Percentiles rank a stretch among this genome's conserved stretches.
phyloP scores from a whole-genome alignment of 2,329 filamentous ascomycete genomes.

The Cladophialophora yegresii region DNA sequence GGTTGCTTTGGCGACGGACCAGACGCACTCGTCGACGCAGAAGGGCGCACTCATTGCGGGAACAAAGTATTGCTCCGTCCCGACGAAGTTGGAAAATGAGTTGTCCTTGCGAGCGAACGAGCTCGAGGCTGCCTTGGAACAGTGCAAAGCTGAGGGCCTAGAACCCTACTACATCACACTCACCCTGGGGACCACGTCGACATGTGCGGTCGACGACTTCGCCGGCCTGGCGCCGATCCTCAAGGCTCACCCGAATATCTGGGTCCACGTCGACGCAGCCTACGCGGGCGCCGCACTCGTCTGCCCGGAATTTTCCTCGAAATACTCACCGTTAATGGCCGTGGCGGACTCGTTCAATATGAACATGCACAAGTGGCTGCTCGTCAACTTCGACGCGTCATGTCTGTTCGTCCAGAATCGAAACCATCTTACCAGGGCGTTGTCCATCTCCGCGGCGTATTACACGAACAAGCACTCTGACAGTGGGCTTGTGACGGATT shows the following conservation, averaged over 20 bases:
- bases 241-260: slow-evolving; percentile 61
- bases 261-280: slow-evolving; percentile 92
- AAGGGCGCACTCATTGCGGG: slow-evolving; percentile 87
- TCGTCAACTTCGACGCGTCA: slow-evolving; percentile 87
- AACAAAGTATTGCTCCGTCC: slow-evolving; percentile 73
- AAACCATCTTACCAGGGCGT: slow-evolving; percentile 72
- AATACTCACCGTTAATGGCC: slow-evolving; percentile 52
- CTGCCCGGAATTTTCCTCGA: slow-evolving; percentile 71
- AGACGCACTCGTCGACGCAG: slow-evolving; percentile 79
- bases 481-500: slow-evolving; percentile 83
- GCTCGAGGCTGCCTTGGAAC: slow-evolving; percentile 63
- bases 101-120: slow-evolving; percentile 69
- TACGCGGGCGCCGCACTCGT: slow-evolving; percentile 86
- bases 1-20: slow-evolving; percentile 77
- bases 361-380: slow-evolving; percentile 97
- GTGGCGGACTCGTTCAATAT: slow-evolving; percentile 78
- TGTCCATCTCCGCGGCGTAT: slow-evolving; percentile 78
- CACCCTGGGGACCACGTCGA: slow-evolving; percentile 82
- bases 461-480: slow-evolving; percentile 80
- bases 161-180: slow-evolving; percentile 85
- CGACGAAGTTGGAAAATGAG: slow-evolving; percentile 62
- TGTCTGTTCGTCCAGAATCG: slow-evolving; percentile 78
- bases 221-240: slow-evolving; percentile 60
- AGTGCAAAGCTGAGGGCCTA: slow-evolving; percentile 68
- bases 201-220: slow-evolving; percentile 85